Base-by-base conservation (phyloP, 2,329 filamentous ascomycete genomes). In the Phaeophleospora eucalypticola region DNA sequence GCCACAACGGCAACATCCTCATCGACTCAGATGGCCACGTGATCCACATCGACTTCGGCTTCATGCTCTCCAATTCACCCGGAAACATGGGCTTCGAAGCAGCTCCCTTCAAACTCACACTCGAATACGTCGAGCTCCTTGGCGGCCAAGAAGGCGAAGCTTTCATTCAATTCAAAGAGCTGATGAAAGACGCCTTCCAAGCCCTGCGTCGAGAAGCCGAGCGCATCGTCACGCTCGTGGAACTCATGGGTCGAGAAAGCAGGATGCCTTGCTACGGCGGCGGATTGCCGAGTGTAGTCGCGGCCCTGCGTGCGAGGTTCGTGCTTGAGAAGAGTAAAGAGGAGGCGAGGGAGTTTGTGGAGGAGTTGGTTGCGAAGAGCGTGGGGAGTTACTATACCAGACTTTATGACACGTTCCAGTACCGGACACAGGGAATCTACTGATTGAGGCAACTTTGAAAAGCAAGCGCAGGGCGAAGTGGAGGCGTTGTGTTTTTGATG, bases 31-130 rank as follows among this genome's bases (percentile, higher is more conserved):
- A 88, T 65, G 87, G 87, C 8, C 87, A 93, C 63, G 89, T 91
- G 46, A 83, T 93, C 51, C 87, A 93, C 64, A 93, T 93, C 51
- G 87, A 93, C 67, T 93, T 93, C 66, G 87, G 87, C 45, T 93
- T 93, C 65, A 91, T 93, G 86, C 74, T 93, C 27, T 90, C 86
- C 38, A 93, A 93, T 66, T 89, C 86, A 1, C 87, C 87, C 0
- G 87, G 87, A 0, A 86, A 83, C 7, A 87, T 93, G 63, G 87
- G 86, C 2, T 93, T 93, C 59, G 87, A 93, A 69, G 87, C 87
- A 12, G 87, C 87, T 3, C 87, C 87, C 1, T 93, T 93, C 69
- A 93, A 93, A 71, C 74, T 93, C 19, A 90, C 87, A 1, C 81
- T 89, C 54, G 87, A 93, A 62, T 93, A 93, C 63, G 83, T 93